These are phyloP conservation scores for Pestalotiopsis sp. DNA, from an alignment of 2,329 filamentous ascomycete species.

Conservation along the genomic window DNA sequence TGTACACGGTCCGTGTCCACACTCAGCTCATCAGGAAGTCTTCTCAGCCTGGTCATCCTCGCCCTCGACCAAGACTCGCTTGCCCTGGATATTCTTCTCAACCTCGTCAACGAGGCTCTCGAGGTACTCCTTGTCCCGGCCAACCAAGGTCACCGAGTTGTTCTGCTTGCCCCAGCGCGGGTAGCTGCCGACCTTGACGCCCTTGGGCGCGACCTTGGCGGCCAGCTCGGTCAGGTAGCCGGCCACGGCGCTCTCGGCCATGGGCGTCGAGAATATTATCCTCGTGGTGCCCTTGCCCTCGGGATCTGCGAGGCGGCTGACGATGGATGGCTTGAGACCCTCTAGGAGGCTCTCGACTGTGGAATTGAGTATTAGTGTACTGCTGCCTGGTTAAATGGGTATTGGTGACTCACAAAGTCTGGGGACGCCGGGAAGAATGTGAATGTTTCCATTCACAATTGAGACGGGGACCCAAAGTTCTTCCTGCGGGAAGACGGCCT, in stretches of 20 bases:
- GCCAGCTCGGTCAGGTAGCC: constrained; percentile 82
- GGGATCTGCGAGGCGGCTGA: constrained; percentile 75
- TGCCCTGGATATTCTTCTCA: constrained; percentile 74
- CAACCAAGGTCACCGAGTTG: constrained; percentile 90
- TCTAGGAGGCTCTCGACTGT: constrained; percentile 75
- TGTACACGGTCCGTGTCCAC: not conserved
- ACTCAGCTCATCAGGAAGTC: not conserved
- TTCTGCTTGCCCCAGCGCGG: constrained; percentile 85
- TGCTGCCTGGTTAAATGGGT: not conserved
- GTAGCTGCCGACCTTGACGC: constrained; percentile 94
- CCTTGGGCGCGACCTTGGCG: constrained; percentile 69
- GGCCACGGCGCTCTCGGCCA: constrained; percentile 85
- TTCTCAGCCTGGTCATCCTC: constrained; percentile 58
- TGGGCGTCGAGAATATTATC: constrained; percentile 82
- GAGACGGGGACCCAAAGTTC: constrained; percentile 89
- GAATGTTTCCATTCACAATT: constrained; percentile 89
- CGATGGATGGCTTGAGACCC: constrained; percentile 71
- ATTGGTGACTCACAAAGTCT: constrained; percentile 62
- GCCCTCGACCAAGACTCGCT: constrained; percentile 70
- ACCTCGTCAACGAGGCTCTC: constrained; percentile 81
- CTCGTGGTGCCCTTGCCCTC: constrained; percentile 80
- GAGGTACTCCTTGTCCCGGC: constrained; percentile 74
- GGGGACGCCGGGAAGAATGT: constrained; percentile 91
- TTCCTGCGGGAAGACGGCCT: constrained; percentile 78
- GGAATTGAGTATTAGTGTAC: not conserved